Conservation (phyloP, 2,329 filamentous ascomycete species). For the Colletotrichum sp. region DNA sequence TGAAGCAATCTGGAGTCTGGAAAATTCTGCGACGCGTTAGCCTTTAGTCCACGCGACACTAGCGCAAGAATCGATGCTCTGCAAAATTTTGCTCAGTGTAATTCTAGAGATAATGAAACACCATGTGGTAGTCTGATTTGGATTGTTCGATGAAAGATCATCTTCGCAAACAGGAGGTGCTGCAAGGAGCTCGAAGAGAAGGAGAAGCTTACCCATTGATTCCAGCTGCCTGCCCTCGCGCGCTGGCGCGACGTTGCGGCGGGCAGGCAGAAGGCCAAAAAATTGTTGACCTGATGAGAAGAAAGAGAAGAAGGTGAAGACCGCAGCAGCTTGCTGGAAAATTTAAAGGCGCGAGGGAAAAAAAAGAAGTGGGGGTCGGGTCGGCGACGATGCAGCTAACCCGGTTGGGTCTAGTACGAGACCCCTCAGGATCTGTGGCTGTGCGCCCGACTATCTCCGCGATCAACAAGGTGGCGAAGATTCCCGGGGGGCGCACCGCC, state of each 20-base stretch:
- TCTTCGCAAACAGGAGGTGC: conserved; percentile 34
- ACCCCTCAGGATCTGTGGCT: conserved; percentile 35
- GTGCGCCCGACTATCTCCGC: conserved; percentile 29
- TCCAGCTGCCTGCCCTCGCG: neutral
- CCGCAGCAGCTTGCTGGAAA: conserved; percentile 29
- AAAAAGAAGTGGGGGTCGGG: conserved; percentile 1
- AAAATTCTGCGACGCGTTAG: conserved; percentile 10
- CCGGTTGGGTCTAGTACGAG: conserved; percentile 9
- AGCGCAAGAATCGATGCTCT: neutral
- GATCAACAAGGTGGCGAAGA: conserved; percentile 28
- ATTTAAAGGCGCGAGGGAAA: conserved; percentile 18
- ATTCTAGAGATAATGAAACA: conserved; percentile 58
- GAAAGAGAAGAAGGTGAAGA: conserved; percentile 21
- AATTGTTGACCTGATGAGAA: conserved; percentile 24
- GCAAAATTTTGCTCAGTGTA: conserved; percentile 58
- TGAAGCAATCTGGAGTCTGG: conserved; percentile 21
- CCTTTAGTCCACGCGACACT: neutral
- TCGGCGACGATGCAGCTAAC: conserved; percentile 27
- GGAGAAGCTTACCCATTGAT: conserved; percentile 13
- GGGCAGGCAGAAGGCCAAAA: conserved; percentile 5
- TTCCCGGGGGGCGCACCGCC: conserved; percentile 14
- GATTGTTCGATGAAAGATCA: conserved; percentile 61
- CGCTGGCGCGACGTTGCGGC: neutral
- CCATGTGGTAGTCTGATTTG: conserved; percentile 65
- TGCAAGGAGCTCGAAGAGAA: neutral